Conservation (phyloP, 441 rosid genomes). For the Erysimum pusillum region DNA sequence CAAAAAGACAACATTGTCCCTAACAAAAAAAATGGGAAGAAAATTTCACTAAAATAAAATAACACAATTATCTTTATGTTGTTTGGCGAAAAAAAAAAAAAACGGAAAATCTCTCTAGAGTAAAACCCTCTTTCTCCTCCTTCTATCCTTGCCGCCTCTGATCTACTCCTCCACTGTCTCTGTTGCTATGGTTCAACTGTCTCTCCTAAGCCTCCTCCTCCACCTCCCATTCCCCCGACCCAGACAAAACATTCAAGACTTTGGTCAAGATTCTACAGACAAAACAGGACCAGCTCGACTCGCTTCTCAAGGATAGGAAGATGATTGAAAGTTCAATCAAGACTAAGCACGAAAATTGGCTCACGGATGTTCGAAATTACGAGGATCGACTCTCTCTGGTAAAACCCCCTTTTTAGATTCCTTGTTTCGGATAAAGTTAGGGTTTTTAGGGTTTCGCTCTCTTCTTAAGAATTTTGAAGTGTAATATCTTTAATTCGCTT, state of each 20-base stretch:
- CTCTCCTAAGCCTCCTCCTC: too few relatives aligned
- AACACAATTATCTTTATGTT: too few relatives aligned
- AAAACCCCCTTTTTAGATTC: constrained; percentile 10
- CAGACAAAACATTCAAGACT: constrained; percentile 59
- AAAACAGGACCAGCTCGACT: constrained; percentile 69
- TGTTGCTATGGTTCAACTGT: too few relatives aligned
- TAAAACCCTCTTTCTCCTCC: too few relatives aligned
- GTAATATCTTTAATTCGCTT: not conserved
- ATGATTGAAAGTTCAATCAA: constrained; percentile 60
- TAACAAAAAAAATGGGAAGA: too few relatives aligned
- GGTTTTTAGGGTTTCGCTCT: constrained; percentile 43
- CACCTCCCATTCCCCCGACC: too few relatives aligned
- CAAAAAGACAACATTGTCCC: too few relatives aligned
- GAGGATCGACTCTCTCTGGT: constrained; percentile 68
- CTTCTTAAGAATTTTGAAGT: not conserved
- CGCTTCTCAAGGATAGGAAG: constrained; percentile 67
- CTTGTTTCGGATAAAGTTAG: constrained; percentile 41
- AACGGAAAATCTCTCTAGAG: too few relatives aligned
- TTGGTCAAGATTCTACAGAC: constrained; percentile 61
- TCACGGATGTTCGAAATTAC: constrained; percentile 55
- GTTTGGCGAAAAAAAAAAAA: too few relatives aligned
- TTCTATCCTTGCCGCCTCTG: too few relatives aligned
- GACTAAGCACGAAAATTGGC: constrained; percentile 57
- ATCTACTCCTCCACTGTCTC: too few relatives aligned
- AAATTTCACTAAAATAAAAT: too few relatives aligned